Evolutionary conservation across 1,284 basidiomycete genomes (phyloP), one percentile per base, ranked within the genome.

Genomic region (Cutaneotrichosporon mucoides): DNA sequence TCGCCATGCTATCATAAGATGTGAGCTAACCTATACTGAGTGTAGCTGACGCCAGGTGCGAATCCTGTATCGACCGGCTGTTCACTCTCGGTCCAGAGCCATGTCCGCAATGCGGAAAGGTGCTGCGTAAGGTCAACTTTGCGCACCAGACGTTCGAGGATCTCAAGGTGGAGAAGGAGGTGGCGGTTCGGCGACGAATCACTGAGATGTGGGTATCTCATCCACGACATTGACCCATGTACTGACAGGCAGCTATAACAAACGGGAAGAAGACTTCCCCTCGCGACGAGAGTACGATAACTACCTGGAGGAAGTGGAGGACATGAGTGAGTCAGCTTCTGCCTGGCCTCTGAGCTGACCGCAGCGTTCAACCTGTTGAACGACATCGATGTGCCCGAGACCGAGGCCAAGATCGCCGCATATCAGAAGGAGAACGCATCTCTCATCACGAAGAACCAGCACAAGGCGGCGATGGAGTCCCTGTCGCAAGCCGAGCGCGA

Each of bases 1-100:
- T 94, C 92, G 72, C 85, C 90, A 36, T 99, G 96, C 77, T 99
- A 98, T 79, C 96, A 99, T 81, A 97, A 97, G 83, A 95, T 98
- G 94, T 92, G 66, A 61, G 84, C 67, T 36, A 13, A 6, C 24
- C 24, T 24, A 13, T 15, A 15, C 8, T 1, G 0, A 9, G 3
- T 15, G 11, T n/a, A 41, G 42, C 61, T 58, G 42, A 51, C 55
- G 33, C 11, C 68, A 94, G 92, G 89, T 97, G 93, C 79, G 93
- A 96, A 81, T 91, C 89, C 2, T 99, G 96, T 76, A 97, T 99
- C 71, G 96, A 99, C 77, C 86, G 94, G 7, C 79, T 99, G 49
- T 99, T 96, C 76, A 94, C 92, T 1, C 84, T 98, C 2, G 95
- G 96, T 4, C 95, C 96, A 1, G 94, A 92, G 11, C 92, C 92